Conservation (phyloP, 805 yeast genomes). For the Suhomyces tanzawaensis region DNA sequence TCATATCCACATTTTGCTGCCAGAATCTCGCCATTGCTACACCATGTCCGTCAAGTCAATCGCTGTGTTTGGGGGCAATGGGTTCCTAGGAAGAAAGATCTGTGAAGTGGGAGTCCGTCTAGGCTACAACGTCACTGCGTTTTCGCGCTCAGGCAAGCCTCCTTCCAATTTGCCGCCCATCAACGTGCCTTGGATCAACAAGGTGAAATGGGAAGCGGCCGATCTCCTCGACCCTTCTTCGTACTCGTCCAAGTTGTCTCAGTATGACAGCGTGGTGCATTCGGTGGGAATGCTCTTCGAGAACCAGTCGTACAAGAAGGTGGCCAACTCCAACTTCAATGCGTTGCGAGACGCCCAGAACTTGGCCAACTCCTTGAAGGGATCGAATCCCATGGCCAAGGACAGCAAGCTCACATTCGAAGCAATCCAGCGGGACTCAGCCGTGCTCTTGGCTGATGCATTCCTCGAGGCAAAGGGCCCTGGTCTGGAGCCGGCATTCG, state of each 20-base stretch:
- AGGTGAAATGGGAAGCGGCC: slow-evolving; percentile 66
- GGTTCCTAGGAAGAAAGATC: slow-evolving; percentile 68
- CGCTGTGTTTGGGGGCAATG: slow-evolving; percentile 85
- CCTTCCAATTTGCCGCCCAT: slow-evolving; percentile 14
- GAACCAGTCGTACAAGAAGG: slow-evolving; percentile 62
- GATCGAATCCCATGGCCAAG: slow-evolving; percentile 63
- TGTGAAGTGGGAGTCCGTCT: slow-evolving; percentile 63
- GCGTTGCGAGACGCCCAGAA: slow-evolving; percentile 30
- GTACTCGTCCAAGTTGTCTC: slow-evolving; percentile 46
- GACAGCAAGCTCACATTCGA: slow-evolving; percentile 50
- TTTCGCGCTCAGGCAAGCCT: slow-evolving; percentile 62
- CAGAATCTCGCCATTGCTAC: too few species aligned
- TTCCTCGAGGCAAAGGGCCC: slow-evolving; percentile 36
- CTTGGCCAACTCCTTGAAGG: slow-evolving; percentile 36
- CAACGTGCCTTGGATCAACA: slow-evolving; percentile 51
- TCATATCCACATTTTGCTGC: too few species aligned
- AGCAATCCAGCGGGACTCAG: slow-evolving; percentile 67
- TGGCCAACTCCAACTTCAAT: slow-evolving; percentile 42
- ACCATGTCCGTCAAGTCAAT: slow-evolving; percentile 24
- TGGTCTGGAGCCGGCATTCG: slow-evolving; percentile 39
- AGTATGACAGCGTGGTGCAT: slow-evolving; percentile 72
- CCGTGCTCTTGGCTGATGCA: slow-evolving; percentile 59
- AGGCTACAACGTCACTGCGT: slow-evolving; percentile 66
- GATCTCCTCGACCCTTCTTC: slow-evolving; percentile 65
- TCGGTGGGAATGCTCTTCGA: slow-evolving; percentile 77